phyloP scores from a whole-genome alignment of 768 basidiomycete species.

The Suillus spraguei region DNA sequence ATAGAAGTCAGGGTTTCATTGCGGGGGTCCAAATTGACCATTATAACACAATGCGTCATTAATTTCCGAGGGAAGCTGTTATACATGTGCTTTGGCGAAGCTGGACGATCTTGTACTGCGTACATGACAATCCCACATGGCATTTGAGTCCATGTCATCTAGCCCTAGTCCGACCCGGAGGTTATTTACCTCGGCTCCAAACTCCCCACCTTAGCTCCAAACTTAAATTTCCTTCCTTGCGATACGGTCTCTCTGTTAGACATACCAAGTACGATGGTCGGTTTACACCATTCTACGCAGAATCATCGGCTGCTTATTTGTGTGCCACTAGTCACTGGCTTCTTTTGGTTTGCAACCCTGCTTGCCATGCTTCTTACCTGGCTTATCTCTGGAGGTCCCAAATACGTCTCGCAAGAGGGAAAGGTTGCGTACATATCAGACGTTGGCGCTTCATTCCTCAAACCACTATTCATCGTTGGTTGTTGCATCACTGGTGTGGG shows the following conservation, averaged over 20 bases:
- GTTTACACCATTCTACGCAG: constrained; percentile 4
- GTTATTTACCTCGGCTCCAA: too few relatives aligned
- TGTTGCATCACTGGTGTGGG: constrained; percentile 62
- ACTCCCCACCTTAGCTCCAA: too few relatives aligned
- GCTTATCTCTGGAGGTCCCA: constrained; percentile 60
- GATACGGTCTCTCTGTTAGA: not conserved
- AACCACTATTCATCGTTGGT: constrained; percentile 74
- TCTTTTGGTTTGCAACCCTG: constrained; percentile 74
- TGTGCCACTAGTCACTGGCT: constrained; percentile 60
- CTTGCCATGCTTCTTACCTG: constrained; percentile 74
- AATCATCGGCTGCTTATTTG: constrained; percentile 64
- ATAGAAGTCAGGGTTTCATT: too few relatives aligned
- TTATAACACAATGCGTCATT: too few relatives aligned
- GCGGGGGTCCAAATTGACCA: too few relatives aligned
- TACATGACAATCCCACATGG: too few relatives aligned
- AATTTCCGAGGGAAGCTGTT: too few relatives aligned
- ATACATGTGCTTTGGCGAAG: too few relatives aligned
- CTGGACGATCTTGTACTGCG: too few relatives aligned
- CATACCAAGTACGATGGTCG: constrained; percentile 17
- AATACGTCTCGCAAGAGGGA: constrained; percentile 52
- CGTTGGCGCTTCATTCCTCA: constrained; percentile 70
- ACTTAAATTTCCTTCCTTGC: not conserved
- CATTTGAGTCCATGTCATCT: too few relatives aligned
- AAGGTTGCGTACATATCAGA: constrained; percentile 78
- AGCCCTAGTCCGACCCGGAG: too few relatives aligned